Percentiles rank a stretch among this genome's conserved stretches.
These are phyloP conservation scores for Leccinum variicolor DNA, from an alignment of 768 basidiomycete species.

Conservation along the genomic window DNA sequence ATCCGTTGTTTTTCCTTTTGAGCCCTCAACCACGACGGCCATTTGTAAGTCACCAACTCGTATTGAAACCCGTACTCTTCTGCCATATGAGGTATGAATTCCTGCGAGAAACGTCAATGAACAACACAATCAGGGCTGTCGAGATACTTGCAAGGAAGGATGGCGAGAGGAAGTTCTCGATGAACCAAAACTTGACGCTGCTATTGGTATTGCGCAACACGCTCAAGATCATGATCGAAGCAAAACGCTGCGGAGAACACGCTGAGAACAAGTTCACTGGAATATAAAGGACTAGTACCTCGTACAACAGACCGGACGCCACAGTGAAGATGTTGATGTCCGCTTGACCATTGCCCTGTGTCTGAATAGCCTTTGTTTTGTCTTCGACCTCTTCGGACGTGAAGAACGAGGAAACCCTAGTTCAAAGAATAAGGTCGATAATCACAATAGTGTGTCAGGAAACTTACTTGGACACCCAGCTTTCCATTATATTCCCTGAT, in stretches of 20 bases:
- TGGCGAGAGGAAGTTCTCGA: constrained; percentile 97
- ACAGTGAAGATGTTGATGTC: constrained; percentile 99
- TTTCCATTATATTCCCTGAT: constrained; percentile 42
- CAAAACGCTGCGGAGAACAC: constrained; percentile 68
- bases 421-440: constrained; percentile 1
- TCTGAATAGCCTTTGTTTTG: constrained; percentile 17
- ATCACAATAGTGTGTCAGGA: not conserved
- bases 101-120: constrained; percentile 41
- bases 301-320: constrained; percentile 93
- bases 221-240: constrained; percentile 96
- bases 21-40: constrained; percentile 96
- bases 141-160: constrained; percentile 75
- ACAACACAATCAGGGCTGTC: not conserved
- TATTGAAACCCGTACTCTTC: constrained; percentile 92
- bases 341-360: constrained; percentile 50
- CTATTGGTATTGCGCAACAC: constrained; percentile 92
- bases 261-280: not conserved
- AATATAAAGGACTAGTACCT: constrained; percentile 49
- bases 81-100: constrained; percentile 93
- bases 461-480: constrained; percentile 50
- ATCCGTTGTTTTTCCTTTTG: constrained; percentile 98
- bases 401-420: constrained; percentile 47
- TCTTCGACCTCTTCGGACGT: constrained; percentile 25
- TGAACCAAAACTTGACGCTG: constrained; percentile 99
- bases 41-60: constrained; percentile 97